Evolutionary conservation across 2,329 filamentous ascomycete genomes (phyloP).

Genomic region (Lachnellula occidentalis): DNA sequence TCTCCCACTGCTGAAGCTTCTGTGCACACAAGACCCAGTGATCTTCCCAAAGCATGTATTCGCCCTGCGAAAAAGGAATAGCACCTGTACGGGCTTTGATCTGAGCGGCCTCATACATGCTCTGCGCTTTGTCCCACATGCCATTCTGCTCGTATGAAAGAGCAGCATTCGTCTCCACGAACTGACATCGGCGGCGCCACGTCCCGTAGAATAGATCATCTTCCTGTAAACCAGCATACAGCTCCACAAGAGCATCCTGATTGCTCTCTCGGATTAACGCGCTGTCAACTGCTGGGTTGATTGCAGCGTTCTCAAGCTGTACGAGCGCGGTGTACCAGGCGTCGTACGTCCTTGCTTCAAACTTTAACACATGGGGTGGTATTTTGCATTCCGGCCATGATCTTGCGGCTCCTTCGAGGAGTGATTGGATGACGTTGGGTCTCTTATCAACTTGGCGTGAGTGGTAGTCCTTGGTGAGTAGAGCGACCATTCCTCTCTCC

Average conservation of each 20-base stretch:
- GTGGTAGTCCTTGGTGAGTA: constrained; percentile 94
- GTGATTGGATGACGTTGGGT: constrained; percentile 89
- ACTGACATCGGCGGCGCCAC: constrained; percentile 91
- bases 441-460: constrained; percentile 89
- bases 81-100: constrained; percentile 94
- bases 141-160: constrained; percentile 98
- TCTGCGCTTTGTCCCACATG: constrained; percentile 98
- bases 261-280: constrained; percentile 85
- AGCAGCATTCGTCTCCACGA: constrained; percentile 94
- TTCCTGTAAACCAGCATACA: constrained; percentile 86
- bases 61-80: constrained; percentile 91
- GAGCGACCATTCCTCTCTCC: constrained; percentile 81
- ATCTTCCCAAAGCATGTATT: constrained; percentile 99
- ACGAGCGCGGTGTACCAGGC: constrained; percentile 94
- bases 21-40: constrained; percentile 98
- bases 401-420: constrained; percentile 81
- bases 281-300: constrained; percentile 74
- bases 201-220: constrained; percentile 97
- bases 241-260: constrained; percentile 87
- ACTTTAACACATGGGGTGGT: constrained; percentile 94
- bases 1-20: constrained; percentile 98
- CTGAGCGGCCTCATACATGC: constrained; percentile 92
- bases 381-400: constrained; percentile 85
- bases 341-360: constrained; percentile 87
- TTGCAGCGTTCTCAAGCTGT: constrained; percentile 83